Evolutionary conservation across 139 green algal species (phyloP).

Genomic region (Closterium sp.): DNA sequence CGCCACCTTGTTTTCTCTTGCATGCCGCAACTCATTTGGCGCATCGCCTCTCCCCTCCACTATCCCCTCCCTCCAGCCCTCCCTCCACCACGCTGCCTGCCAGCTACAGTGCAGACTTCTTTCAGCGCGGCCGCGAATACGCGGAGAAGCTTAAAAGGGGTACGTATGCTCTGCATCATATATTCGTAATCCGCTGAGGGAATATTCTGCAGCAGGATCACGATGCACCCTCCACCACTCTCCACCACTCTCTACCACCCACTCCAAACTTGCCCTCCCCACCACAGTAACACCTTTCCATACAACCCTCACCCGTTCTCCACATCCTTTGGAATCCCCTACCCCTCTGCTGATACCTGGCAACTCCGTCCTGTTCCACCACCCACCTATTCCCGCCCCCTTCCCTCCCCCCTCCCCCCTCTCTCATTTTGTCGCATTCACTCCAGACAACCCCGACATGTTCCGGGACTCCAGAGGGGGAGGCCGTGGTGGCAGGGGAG

Average conservation of each 20-base stretch:
- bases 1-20: too few relatives aligned
- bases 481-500: background rate
- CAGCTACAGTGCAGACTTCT: slow-evolving; percentile 49
- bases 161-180: background rate
- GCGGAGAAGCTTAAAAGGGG: slow-evolving; percentile 46
- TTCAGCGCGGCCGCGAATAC: slow-evolving; percentile 40
- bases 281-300: background rate
- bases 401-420: too few relatives aligned
- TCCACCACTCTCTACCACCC: background rate
- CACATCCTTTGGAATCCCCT: background rate
- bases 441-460: too few relatives aligned
- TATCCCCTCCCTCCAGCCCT: background rate
- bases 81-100: slow-evolving; percentile 26
- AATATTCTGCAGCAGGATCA: too few relatives aligned
- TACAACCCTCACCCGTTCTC: background rate
- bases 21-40: too few relatives aligned
- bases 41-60: too few relatives aligned
- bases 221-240: background rate
- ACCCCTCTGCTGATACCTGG: too few relatives aligned
- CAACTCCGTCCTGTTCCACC: too few relatives aligned
- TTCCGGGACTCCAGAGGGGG: too few relatives aligned
- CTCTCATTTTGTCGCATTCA: too few relatives aligned
- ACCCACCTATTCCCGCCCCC: too few relatives aligned
- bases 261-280: background rate
- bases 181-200: too few relatives aligned